Percentiles rank a stretch among this genome's conserved stretches.
Conservation (phyloP, 805 yeast species). For the Wickerhamomyces alni region DNA sequence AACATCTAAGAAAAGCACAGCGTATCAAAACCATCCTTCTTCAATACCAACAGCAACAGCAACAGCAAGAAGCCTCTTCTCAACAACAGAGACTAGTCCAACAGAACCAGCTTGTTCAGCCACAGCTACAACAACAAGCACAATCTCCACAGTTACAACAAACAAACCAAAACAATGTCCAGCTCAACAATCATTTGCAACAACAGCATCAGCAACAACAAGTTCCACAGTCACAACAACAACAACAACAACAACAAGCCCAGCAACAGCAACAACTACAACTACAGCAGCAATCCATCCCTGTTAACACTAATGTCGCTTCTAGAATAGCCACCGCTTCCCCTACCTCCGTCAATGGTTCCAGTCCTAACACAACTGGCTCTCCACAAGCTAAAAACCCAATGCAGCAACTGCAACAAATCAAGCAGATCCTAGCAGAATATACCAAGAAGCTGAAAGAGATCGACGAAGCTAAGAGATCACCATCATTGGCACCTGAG, state of each 20-base stretch:
- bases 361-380: conserved; percentile 4
- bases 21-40: conserved; percentile 55
- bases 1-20: conserved; percentile 57
- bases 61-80: conserved; percentile 23
- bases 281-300: too few relatives aligned
- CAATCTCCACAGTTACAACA: conserved; percentile 15
- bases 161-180: background rate
- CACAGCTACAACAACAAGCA: conserved; percentile 20
- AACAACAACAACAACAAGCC: conserved; percentile 10
- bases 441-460: conserved; percentile 43
- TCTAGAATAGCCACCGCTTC: conserved; percentile 10
- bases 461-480: conserved; percentile 42
- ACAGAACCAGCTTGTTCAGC: conserved; percentile 8
- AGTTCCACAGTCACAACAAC: conserved; percentile 19
- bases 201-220: conserved; percentile 3
- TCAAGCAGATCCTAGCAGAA: conserved; percentile 41
- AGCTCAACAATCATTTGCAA: background rate
- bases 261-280: background rate
- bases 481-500: conserved; percentile 38
- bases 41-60: conserved; percentile 45
- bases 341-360: conserved; percentile 12
- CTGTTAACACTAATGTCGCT: background rate
- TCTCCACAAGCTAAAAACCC: conserved; percentile 9
- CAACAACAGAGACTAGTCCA: too few relatives aligned
- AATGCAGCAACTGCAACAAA: conserved; percentile 33